phyloP scores from a whole-genome alignment of 805 yeast species.

The Saturnispora halmiae region DNA sequence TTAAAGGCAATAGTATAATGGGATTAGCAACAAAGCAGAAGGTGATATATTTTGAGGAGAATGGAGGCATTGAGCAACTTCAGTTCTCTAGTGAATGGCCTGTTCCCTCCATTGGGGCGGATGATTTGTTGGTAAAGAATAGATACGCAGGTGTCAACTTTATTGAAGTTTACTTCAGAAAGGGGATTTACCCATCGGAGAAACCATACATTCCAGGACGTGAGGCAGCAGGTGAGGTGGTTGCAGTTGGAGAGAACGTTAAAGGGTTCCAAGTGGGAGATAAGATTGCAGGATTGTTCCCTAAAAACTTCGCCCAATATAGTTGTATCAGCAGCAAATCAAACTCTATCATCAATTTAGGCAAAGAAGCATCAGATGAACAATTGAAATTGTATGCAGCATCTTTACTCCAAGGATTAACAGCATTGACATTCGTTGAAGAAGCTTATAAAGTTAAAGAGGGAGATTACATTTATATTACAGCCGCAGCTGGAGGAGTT shows the following conservation, averaged over 20 bases:
- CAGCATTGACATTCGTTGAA: conserved; percentile 62
- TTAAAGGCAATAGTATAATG: conserved; percentile 4
- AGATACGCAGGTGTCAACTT: conserved; percentile 72
- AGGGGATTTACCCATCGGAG: conserved; percentile 58
- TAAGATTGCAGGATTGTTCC: conserved; percentile 48
- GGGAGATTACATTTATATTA: conserved; percentile 66
- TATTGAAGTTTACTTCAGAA: conserved; percentile 76
- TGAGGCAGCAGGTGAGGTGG: conserved; percentile 62
- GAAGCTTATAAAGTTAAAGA: conserved; percentile 59
- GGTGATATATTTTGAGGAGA: conserved; percentile 44
- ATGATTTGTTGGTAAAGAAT: conserved; percentile 64
- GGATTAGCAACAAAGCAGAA: conserved; percentile 47
- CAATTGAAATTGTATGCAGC: conserved; percentile 50
- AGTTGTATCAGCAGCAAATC: conserved; percentile 36
- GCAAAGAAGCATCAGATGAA: conserved; percentile 39
- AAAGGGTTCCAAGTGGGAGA: conserved; percentile 56
- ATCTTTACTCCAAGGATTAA: conserved; percentile 59
- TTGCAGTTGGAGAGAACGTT: conserved; percentile 52
- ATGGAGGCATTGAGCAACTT: conserved; percentile 52
- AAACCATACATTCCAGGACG: conserved; percentile 64
- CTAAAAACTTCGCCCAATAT: conserved; percentile 64
- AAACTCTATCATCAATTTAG: conserved; percentile 39
- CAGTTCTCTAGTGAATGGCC: conserved; percentile 44
- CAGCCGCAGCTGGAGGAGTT: conserved; percentile 96
- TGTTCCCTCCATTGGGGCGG: conserved; percentile 41